These are phyloP conservation scores for Ophiocordyceps robertsii DNA, from an alignment of 2,329 filamentous ascomycete genomes.

Conservation along the genomic window DNA sequence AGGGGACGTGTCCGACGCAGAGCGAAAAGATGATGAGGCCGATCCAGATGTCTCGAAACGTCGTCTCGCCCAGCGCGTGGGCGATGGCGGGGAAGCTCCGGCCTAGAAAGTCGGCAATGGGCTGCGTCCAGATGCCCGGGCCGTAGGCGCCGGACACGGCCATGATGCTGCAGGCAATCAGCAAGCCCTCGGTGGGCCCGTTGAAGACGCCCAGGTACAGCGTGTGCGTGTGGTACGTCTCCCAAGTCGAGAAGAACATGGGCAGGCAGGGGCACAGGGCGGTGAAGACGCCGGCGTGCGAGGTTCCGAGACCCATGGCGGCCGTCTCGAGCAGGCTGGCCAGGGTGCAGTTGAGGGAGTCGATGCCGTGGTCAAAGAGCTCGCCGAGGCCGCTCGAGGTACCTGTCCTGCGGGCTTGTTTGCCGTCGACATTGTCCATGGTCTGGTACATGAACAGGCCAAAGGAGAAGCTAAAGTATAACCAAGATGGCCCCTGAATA, in stretches of 20 bases:
- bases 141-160: conserved; percentile 76
- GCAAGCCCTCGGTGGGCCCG: conserved; percentile 86
- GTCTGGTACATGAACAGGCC: conserved; percentile 98
- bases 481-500: conserved; percentile 65
- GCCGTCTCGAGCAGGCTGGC: conserved; percentile 83
- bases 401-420: conserved; percentile 87
- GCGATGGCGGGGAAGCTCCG: conserved; percentile 33
- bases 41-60: conserved; percentile 83
- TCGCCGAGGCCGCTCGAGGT: conserved; percentile 92
- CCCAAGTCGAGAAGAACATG: conserved; percentile 99
- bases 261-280: conserved; percentile 81
- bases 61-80: conserved; percentile 52
- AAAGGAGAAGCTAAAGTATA: conserved; percentile 91
- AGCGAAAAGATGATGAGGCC: conserved; percentile 53
- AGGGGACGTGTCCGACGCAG: conserved; percentile 65
- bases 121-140: conserved; percentile 72
- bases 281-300: conserved; percentile 77
- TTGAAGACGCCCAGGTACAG: conserved; percentile 95
- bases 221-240: conserved; percentile 97
- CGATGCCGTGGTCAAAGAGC: conserved; percentile 97
- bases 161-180: conserved; percentile 82
- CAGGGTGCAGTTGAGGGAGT: conserved; percentile 93
- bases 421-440: conserved; percentile 98
- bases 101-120: conserved; percentile 57
- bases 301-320: conserved; percentile 81